These are phyloP conservation scores for Aegilops tauschii DNA, from an alignment of 176 grass and related monocot species.

Conservation along the genomic window DNA sequence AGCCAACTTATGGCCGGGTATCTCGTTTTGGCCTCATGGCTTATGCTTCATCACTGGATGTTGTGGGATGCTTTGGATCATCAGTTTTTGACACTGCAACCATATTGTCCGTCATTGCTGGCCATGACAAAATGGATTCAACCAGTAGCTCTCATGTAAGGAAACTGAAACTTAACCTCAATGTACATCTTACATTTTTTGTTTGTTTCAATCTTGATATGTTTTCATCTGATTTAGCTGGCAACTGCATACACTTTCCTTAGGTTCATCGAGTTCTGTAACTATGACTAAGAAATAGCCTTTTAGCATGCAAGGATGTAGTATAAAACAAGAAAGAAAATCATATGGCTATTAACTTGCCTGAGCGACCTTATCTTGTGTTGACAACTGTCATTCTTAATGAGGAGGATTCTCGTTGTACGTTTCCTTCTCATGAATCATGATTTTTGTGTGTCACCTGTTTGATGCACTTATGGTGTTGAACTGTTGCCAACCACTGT, in stretches of 20 bases:
- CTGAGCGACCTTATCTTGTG: not conserved
- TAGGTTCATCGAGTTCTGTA: not conserved
- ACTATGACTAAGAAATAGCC: not conserved
- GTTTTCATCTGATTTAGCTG: not conserved
- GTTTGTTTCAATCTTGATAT: not conserved
- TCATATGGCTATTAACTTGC: not conserved
- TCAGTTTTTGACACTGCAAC: slow-evolving; percentile 73
- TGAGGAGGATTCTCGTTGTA: not conserved
- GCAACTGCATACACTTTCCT: not conserved
- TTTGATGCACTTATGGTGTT: not conserved
- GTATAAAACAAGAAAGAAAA: not conserved
- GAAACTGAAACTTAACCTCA: slow-evolving; percentile 7
- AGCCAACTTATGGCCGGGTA: slow-evolving; percentile 92
- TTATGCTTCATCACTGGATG: slow-evolving; percentile 91
- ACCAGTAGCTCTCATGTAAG: slow-evolving; percentile 78
- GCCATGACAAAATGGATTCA: slow-evolving; percentile 88
- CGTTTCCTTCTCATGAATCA: not conserved
- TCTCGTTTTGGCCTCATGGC: slow-evolving; percentile 95
- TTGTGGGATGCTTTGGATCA: slow-evolving; percentile 79
- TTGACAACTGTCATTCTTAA: not conserved
- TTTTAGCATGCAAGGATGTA: not conserved
- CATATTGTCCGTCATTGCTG: slow-evolving; percentile 68
- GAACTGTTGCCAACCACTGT: not conserved
- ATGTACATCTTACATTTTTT: not conserved
- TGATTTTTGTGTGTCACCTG: not conserved